These are phyloP conservation scores for Aureobasidium sp. DNA, from an alignment of 2,329 filamentous ascomycete genomes.

Conservation along the genomic window DNA sequence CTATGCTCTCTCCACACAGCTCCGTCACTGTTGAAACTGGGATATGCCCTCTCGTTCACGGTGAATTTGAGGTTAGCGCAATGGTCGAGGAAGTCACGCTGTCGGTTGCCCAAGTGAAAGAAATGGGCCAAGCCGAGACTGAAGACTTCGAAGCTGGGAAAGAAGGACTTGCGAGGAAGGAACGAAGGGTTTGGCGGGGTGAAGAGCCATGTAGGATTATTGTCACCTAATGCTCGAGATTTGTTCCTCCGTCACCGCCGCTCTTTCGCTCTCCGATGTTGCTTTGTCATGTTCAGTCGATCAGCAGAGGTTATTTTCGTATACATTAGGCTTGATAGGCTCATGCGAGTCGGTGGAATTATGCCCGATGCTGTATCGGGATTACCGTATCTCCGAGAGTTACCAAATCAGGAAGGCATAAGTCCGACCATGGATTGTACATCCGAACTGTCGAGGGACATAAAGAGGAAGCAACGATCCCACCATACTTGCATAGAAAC, in stretches of 20 bases:
- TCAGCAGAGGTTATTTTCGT: not conserved
- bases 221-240: not conserved
- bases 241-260: no score
- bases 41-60: slow-evolving; percentile 67
- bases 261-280: not conserved
- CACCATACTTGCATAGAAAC: not conserved
- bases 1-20: slow-evolving; percentile 53
- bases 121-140: not conserved
- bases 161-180: slow-evolving; percentile 5
- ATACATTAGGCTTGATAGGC: no score
- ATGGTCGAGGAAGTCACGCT: slow-evolving; percentile 68
- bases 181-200: slow-evolving; percentile 15
- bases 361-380: not conserved
- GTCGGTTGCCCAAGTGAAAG: not conserved
- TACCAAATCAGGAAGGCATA: not conserved
- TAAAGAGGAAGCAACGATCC: not conserved
- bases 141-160: slow-evolving; percentile 8
- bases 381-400: not conserved
- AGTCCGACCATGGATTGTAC: not conserved
- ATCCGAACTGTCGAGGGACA: not conserved
- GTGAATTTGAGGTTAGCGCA: slow-evolving; percentile 75
- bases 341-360: not conserved
- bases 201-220: slow-evolving; percentile 16
- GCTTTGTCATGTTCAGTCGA: not conserved
- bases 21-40: slow-evolving; percentile 59